Conservation (phyloP, 2,329 filamentous ascomycete genomes). For the Diaporthe australafricana region DNA sequence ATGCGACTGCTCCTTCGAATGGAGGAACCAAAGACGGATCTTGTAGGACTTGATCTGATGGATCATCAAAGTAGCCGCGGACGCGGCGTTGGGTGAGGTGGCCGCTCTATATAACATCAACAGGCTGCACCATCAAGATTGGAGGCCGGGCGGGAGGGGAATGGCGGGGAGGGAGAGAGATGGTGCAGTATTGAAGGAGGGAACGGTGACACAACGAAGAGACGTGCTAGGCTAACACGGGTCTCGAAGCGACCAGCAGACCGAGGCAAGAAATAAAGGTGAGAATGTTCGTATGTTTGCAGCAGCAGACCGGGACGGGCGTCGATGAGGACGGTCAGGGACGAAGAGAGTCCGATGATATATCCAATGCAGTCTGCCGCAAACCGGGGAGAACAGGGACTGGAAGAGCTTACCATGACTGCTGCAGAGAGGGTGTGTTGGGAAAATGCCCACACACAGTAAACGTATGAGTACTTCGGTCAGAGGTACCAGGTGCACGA, state of each 20-base stretch:
- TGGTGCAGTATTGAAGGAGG: neutral
- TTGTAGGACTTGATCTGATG: conserved; percentile 51
- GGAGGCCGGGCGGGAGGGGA: conserved; percentile 39
- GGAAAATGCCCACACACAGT: conserved; percentile 48
- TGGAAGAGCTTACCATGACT: conserved; percentile 61
- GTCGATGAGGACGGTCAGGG: conserved; percentile 40
- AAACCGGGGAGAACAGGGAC: conserved; percentile 50
- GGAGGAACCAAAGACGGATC: conserved; percentile 41
- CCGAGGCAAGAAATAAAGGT: conserved; percentile 24
- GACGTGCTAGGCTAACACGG: conserved; percentile 12
- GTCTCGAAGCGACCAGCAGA: conserved; percentile 14
- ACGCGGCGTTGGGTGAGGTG: conserved; percentile 58
- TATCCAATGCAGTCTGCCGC: conserved; percentile 59
- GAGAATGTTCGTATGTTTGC: neutral
- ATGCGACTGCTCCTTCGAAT: conserved; percentile 35
- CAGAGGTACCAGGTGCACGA: conserved; percentile 36
- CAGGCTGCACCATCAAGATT: conserved; percentile 43
- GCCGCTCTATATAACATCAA: conserved; percentile 49
- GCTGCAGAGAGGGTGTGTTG: conserved; percentile 53
- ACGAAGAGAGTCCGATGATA: conserved; percentile 50
- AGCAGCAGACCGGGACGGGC: conserved; percentile 43
- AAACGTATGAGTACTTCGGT: conserved; percentile 42
- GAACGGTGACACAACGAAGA: neutral
- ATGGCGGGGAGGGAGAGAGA: neutral
- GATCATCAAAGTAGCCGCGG: conserved; percentile 52